A percentile compares a stretch with the other conserved stretches of the same genome.
Conservation (phyloP, 2,329 filamentous ascomycete genomes). For the Curvularia sp. region DNA sequence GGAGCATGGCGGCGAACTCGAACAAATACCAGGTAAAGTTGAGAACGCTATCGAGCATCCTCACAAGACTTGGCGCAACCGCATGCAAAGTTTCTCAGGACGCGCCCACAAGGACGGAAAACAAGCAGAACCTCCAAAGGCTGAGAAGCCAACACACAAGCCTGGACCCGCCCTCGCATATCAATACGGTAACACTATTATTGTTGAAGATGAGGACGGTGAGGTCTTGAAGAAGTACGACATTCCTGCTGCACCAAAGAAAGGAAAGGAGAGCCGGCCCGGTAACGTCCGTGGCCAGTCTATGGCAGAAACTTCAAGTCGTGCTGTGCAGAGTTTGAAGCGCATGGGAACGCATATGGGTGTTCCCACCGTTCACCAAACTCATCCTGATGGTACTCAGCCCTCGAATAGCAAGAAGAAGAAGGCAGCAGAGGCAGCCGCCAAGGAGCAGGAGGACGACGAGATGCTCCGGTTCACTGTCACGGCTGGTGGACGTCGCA, state of each 20-base stretch:
- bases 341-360: constrained; percentile 64
- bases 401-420: constrained; percentile 32
- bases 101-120: constrained; percentile 52
- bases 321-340: constrained; percentile 55
- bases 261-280: constrained; percentile 35
- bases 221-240: constrained; percentile 88
- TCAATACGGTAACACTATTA: constrained; percentile 87
- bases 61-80: constrained; percentile 53
- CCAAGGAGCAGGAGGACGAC: constrained; percentile 68
- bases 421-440: constrained; percentile 23
- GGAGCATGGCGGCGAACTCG: constrained; percentile 56
- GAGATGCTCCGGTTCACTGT: constrained; percentile 78
- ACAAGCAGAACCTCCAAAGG: constrained; percentile 37
- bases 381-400: constrained; percentile 32
- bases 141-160: constrained; percentile 47
- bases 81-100: constrained; percentile 58
- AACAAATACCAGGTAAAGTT: constrained; percentile 48
- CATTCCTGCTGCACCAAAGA: constrained; percentile 63
- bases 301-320: constrained; percentile 45
- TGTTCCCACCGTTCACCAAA: constrained; percentile 39
- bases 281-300: constrained; percentile 39
- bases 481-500: constrained; percentile 72
- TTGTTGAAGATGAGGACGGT: constrained; percentile 85
- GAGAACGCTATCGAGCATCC: constrained; percentile 48
- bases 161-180: constrained; percentile 81